A percentile compares a stretch with the other conserved stretches of the same genome.
These are phyloP conservation scores for Lindgomyces ingoldianus DNA, from an alignment of 495 filamentous ascomycete genomes.

Conservation along the genomic window DNA sequence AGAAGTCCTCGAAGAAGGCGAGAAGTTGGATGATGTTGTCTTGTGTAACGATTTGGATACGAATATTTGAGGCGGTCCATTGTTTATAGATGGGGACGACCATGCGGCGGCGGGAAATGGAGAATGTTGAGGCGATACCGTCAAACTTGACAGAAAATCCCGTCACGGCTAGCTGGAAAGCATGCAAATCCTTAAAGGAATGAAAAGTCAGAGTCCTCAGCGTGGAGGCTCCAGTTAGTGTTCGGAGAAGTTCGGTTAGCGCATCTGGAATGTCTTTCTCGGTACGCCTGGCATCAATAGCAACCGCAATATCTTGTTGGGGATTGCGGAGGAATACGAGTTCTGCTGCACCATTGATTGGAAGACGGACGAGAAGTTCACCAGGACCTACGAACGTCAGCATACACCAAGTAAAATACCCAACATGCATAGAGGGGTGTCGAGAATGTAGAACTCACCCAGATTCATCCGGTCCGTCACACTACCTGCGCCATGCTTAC, in stretches of 20 bases:
- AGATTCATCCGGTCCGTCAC: slow-evolving; percentile 46
- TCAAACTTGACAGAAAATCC: slow-evolving; percentile 77
- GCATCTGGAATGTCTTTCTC: slow-evolving; percentile 35
- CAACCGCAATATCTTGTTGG: slow-evolving; percentile 43
- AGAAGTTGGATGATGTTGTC: slow-evolving; percentile 72
- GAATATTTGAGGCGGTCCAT: slow-evolving; percentile 74
- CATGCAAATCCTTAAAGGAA: slow-evolving; percentile 62
- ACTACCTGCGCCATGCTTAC: slow-evolving; percentile 41
- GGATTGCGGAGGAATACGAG: slow-evolving; percentile 43
- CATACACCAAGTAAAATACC: too few relatives aligned
- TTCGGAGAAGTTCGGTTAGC: slow-evolving; percentile 37
- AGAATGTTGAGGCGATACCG: slow-evolving; percentile 68
- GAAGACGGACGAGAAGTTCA: slow-evolving; percentile 45
- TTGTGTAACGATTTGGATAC: slow-evolving; percentile 75
- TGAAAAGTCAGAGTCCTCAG: slow-evolving; percentile 43
- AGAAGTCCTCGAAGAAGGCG: slow-evolving; percentile 81
- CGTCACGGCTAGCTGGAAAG: slow-evolving; percentile 74
- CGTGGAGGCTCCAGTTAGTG: slow-evolving; percentile 35
- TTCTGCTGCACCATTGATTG: slow-evolving; percentile 31
- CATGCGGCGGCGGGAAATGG: slow-evolving; percentile 80
- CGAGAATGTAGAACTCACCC: too few relatives aligned
- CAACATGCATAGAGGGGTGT: too few relatives aligned
- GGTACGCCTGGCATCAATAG: slow-evolving; percentile 36
- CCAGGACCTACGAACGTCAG: slow-evolving; percentile 34
- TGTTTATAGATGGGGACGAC: slow-evolving; percentile 90